A percentile compares a stretch with the other conserved stretches of the same genome.
Conservation (phyloP, 208 protist species). For the Leptomonas pyrrhocoris region DNA sequence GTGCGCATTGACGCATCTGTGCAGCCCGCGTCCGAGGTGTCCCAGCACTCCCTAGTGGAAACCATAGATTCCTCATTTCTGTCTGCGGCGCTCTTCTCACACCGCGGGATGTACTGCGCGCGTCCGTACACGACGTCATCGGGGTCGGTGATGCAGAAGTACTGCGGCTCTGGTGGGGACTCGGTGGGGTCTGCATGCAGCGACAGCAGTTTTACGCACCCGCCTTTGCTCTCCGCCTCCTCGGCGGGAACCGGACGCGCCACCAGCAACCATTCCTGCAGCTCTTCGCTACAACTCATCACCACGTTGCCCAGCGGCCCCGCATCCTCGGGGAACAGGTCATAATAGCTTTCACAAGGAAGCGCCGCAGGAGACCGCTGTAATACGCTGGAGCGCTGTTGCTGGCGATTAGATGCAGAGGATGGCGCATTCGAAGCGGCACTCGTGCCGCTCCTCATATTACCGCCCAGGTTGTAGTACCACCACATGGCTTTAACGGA, state of each 20-base stretch:
- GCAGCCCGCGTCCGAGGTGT: too few species aligned
- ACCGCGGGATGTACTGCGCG: not conserved
- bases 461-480: too few species aligned
- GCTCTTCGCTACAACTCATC: not conserved
- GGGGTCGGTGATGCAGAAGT: slow-evolving; percentile 5
- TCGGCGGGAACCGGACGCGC: not conserved
- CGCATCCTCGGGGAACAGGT: not conserved
- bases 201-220: slow-evolving; percentile 8
- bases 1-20: too few species aligned
- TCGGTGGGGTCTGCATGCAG: too few species aligned
- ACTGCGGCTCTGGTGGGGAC: not conserved
- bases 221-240: slow-evolving; percentile 6
- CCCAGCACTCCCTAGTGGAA: too few species aligned
- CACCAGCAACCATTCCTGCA: slow-evolving; percentile 1
- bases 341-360: slow-evolving; percentile 4
- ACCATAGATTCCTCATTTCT: too few species aligned
- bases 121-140: slow-evolving; percentile 16
- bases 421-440: too few species aligned
- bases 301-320: slow-evolving; percentile 4
- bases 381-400: too few species aligned
- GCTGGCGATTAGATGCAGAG: too few species aligned
- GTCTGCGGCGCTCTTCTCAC: too few species aligned
- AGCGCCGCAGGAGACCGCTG: not conserved
- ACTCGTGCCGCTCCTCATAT: too few species aligned
- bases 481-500: too few species aligned